Conservation (phyloP, 306 rosid species). For the Canavalia gladiata region DNA sequence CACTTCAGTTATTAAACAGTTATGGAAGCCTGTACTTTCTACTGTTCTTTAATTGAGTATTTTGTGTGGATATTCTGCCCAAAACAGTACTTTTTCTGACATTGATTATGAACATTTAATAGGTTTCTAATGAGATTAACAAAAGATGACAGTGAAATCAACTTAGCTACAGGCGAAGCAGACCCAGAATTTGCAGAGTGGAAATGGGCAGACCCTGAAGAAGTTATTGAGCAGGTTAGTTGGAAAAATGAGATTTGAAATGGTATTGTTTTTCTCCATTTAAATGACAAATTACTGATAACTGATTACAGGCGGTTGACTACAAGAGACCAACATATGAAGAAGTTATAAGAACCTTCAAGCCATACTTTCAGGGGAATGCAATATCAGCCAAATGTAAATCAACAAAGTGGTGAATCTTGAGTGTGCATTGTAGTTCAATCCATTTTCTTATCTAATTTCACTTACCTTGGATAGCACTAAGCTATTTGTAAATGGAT, state of each 20-base stretch:
- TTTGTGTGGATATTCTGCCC: constrained; percentile 7
- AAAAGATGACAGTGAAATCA: constrained; percentile 78
- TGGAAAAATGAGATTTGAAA: constrained; percentile 16
- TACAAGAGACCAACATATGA: constrained; percentile 97
- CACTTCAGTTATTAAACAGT: constrained; percentile 12
- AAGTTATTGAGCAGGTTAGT: constrained; percentile 89
- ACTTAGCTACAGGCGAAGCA: constrained; percentile 86
- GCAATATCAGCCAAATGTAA: constrained; percentile 75
- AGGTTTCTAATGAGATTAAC: constrained; percentile 93
- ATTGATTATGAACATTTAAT: constrained; percentile 42
- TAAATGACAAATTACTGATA: constrained; percentile 30
- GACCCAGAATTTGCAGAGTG: constrained; percentile 95
- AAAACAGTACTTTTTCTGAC: constrained; percentile 28
- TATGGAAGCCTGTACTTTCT: constrained; percentile 7
- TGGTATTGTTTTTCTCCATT: neutral
- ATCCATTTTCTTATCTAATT: constrained; percentile 54
- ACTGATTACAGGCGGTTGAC: constrained; percentile 87
- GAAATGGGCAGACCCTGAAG: constrained; percentile 95
- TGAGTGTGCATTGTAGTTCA: constrained; percentile 50
- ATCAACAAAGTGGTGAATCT: constrained; percentile 91
- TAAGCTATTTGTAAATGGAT: constrained; percentile 71
- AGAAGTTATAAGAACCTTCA: constrained; percentile 84
- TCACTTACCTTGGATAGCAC: constrained; percentile 51
- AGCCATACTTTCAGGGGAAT: constrained; percentile 73
- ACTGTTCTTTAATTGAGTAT: constrained; percentile 5